Evolutionary conservation across 1,139 yeast species (phyloP).

Genomic region (Geotrichum histeridarum): DNA sequence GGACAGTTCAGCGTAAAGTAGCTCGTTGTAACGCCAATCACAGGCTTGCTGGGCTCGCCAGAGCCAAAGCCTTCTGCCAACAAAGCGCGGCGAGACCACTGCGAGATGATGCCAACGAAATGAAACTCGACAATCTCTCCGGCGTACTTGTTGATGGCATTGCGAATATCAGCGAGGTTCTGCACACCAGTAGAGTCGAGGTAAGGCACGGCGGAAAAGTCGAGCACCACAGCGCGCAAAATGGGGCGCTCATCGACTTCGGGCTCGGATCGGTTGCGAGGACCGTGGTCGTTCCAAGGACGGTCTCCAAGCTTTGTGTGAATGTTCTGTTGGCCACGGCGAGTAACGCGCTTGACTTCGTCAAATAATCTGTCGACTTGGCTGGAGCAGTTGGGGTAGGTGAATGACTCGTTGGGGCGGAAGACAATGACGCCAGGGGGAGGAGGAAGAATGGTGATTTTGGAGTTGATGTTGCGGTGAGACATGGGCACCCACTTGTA

Average conservation of each 20-base stretch:
- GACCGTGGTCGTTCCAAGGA: conserved; percentile 65
- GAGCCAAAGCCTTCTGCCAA: conserved; percentile 9
- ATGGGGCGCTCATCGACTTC: conserved; percentile 47
- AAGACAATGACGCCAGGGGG: conserved; percentile 89
- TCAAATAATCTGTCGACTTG: conserved; percentile 69
- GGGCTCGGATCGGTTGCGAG: conserved; percentile 19
- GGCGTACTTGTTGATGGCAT: conserved; percentile 66
- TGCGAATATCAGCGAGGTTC: conserved; percentile 68
- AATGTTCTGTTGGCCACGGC: conserved; percentile 42
- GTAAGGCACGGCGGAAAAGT: conserved; percentile 70
- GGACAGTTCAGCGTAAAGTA: background rate
- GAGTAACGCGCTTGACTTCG: conserved; percentile 59
- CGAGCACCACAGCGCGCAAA: conserved; percentile 68
- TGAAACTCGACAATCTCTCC: conserved; percentile 85
- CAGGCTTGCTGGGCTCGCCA: background rate
- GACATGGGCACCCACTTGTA: conserved; percentile 69
- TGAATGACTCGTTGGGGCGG: conserved; percentile 74
- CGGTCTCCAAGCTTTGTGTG: conserved; percentile 52
- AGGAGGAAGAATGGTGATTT: conserved; percentile 60
- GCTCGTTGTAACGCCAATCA: conserved; percentile 6
- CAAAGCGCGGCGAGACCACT: conserved; percentile 74
- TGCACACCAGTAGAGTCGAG: conserved; percentile 79
- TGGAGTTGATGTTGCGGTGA: conserved; percentile 52
- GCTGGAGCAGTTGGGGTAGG: conserved; percentile 73
- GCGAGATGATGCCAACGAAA: conserved; percentile 76